Base-by-base conservation (phyloP, 2,329 filamentous ascomycete genomes). In the Colletotrichum trifolii region DNA sequence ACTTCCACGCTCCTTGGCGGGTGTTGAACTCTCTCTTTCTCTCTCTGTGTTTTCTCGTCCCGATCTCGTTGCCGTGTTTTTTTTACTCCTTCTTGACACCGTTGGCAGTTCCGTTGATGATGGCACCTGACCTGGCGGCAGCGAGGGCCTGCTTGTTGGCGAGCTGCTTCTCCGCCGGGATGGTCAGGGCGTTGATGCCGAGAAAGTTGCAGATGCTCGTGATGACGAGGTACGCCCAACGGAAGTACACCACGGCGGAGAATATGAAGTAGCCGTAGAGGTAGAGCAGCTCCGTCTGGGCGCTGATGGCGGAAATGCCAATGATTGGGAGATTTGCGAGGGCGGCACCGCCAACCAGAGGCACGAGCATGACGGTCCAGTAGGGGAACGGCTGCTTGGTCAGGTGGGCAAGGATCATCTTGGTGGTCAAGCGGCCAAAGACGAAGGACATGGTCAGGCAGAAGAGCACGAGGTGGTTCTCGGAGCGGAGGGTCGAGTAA, bases 391-490 rank as follows among this genome's bases (percentile, higher is more conserved):
- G 92, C 77, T 98, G 96, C 68, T 89, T 89, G 2, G 96, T 96
- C 55, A 99, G 84, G 78, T 99, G 96, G 3, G 96, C 95, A 15
- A 99, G 89, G 74, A 99, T 99, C 78, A 98, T 98, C 83, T 98
- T 99, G 43, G 96, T 99, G 0, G 96, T 98, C 90, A 99, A 94
- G 70, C 96, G 91, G 40, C 96, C 96, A 77, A 99, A 98, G 64
- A 97, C 96, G 72, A 98, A 94, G n/a, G 93, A 92, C 84, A 98
- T 91, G 65, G 93, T 97, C 66, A 97, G 80, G 81, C 94, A 97
- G 78, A 97, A 97, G 50, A 98, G 87, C 10, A 96, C 89, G 1
- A 99, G 87, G 73, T 96, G 92, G 80, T 98, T 97, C 66, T 97
- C 89, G 40, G 81, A 79, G 74, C 96, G 86, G 42, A 99, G 80